Evolutionary conservation across 257 asterid genomes (phyloP).

Genomic region (Sherardia arvensis): DNA sequence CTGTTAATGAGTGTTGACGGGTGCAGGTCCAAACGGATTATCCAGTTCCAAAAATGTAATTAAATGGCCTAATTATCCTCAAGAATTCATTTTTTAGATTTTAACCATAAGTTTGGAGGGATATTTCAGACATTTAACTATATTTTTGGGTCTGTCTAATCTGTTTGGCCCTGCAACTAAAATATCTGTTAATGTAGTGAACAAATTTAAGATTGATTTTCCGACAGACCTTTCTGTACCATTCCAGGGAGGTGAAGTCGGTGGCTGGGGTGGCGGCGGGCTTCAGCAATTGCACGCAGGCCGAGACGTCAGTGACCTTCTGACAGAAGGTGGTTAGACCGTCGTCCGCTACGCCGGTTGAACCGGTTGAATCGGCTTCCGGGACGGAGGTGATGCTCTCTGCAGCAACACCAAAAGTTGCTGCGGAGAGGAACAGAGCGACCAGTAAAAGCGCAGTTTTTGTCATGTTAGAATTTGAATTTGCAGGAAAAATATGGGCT

Average conservation of each 20-base stretch:
- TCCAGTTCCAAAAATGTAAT: too few species aligned
- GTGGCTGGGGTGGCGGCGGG: slow-evolving; percentile 2
- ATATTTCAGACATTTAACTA: too few species aligned
- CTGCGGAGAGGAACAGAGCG: slow-evolving; percentile 7
- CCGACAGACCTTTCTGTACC: slow-evolving; percentile 6
- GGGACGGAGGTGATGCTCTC: background rate
- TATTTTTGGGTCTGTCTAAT: too few species aligned
- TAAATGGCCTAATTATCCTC: too few species aligned
- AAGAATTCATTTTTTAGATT: too few species aligned
- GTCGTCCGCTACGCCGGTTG: too few species aligned
- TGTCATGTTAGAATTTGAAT: background rate
- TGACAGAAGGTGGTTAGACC: slow-evolving; percentile 7
- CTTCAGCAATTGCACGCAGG: slow-evolving; percentile 4
- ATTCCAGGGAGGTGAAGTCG: slow-evolving; percentile 6
- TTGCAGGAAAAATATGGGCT: background rate
- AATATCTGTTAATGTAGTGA: too few species aligned
- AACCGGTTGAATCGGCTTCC: background rate
- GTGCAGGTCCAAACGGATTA: too few species aligned
- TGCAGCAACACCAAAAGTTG: background rate
- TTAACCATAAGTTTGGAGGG: too few species aligned
- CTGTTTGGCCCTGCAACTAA: too few species aligned
- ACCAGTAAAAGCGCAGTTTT: background rate
- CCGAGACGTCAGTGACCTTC: background rate
- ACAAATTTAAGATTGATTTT: background rate
- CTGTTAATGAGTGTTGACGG: too few species aligned